Evolutionary conservation across 2,329 filamentous ascomycete genomes (phyloP).

Genomic region (Penicillium oxalicum): DNA sequence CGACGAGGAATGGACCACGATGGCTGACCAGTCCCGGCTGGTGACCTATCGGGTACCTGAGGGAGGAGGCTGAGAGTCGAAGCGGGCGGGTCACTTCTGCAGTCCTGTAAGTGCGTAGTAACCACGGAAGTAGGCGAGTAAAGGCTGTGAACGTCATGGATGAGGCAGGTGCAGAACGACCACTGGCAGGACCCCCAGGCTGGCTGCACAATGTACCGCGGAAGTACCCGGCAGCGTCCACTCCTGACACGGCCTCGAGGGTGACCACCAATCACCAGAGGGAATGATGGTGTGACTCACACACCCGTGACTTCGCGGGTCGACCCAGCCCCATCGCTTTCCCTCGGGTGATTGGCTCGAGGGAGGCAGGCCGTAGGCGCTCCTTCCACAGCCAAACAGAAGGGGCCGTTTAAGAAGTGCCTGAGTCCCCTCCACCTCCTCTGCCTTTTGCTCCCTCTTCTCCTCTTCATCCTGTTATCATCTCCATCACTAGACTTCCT

Average conservation of each 20-base stretch:
- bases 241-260: neutral
- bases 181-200: no score
- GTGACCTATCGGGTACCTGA: neutral
- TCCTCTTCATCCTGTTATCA: constrained; percentile 11
- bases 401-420: constrained; percentile 32
- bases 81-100: no score
- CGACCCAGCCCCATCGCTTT: constrained; percentile 15
- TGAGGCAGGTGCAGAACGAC: neutral
- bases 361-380: neutral
- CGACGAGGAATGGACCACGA: constrained; percentile 1
- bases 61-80: neutral
- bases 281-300: constrained; percentile 31
- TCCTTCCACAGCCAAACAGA: constrained; percentile 14
- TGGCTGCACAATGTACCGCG: neutral
- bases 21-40: neutral
- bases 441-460: constrained; percentile 25
- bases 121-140: no score
- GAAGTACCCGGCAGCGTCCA: constrained; percentile 1
- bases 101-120: no score
- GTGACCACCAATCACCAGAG: constrained; percentile 22
- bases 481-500: constrained; percentile 1
- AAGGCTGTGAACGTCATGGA: neutral
- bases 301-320: constrained; percentile 23
- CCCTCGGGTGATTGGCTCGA: constrained; percentile 22
- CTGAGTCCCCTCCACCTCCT: constrained; percentile 34